Evolutionary conservation across 805 yeast species (phyloP), one percentile per base, ranked within the genome.

Genomic region (Wickerhamomyces chaumierensis): DNA sequence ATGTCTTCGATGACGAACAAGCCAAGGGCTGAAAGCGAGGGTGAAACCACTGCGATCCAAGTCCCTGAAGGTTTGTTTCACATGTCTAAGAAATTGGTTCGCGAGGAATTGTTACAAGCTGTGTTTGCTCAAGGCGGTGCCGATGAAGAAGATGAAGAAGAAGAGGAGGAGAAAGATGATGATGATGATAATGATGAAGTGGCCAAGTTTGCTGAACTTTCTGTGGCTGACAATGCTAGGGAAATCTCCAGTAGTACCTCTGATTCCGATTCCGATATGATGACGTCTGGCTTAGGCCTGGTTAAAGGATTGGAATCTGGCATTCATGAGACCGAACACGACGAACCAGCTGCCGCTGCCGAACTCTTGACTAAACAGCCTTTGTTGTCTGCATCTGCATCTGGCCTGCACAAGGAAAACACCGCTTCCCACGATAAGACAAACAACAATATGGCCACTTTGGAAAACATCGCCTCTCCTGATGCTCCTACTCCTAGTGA

Each of bases 391-490:
- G n/a, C n/a, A n/a, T n/a, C n/a, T n/a, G n/a, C n/a, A n/a, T n/a
- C n/a, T n/a, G n/a, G n/a, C n/a, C n/a, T n/a, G n/a, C n/a, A n/a
- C n/a, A n/a, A n/a, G n/a, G n/a, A n/a, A n/a, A n/a, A n/a, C n/a
- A n/a, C n/a, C n/a, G n/a, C n/a, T n/a, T n/a, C n/a, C n/a, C 23
- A 21, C 9, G 42, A 38, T 14, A 25, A 38, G 13, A 32, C 35
- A 6, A 6, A n/a, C n/a, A n/a, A n/a, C n/a, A n/a, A n/a, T n/a
- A n/a, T 44, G 5, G 67, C 77, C 8, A 74, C 81, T 2, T 58
- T 81, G 34, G 83, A 75, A 47, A 71, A 68, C 35, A 51, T 79
- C 39, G 73, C 78, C 0, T 66, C 76, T 0, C 73, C 79, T 2
- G 62, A 66, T 38, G 63, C 81, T 0, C 69, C 74, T 2, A 65